Base-by-base conservation (phyloP, 169 alveolate species). In the Cryptosporidium canis region DNA sequence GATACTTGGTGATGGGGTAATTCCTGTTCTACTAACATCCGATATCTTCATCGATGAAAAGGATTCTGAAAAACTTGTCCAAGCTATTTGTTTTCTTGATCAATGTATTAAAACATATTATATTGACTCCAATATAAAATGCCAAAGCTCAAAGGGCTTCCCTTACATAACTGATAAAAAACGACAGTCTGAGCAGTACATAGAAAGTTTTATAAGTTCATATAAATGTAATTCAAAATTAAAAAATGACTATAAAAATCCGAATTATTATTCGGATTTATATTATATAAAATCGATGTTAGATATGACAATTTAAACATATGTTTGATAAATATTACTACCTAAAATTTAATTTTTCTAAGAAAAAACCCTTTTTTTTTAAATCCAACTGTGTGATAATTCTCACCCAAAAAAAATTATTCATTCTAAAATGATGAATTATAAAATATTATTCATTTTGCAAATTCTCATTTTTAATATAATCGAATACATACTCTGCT, bases 1-100 rank as follows among this genome's bases (percentile, higher is more conserved):
- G 4, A 77, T 77, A 56, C n/a, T 61, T 3, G 87, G 87, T 16
- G 87, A 77, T 41, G 70, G 77, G 37, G 72, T 58, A 29, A 27
- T 77, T 21, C 87, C 87, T 18, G 58, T 77, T 33, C 12, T 77
- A 27, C 12, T 77, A 21, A 44, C 27, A 18, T 51, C 48, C 5
- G 44, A 27, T 31, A 35, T 70, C 29, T 24, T 8, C 14, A 24
- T 7, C 35, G 14, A 56, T n/a, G 44, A 35, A 31, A 12, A 24
- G 18, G 14, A n/a, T 56, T 27, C 21, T 41, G 39, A 63, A 37
- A 27, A 41, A 12, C 11, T 58, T n/a, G 8, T n/a, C 31, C 35
- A 58, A 39, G 44, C 87, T 3, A 21, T 77, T 12, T 77, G 87
- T 58, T 58, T 77, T 24, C 53, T 77, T 7, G 72, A 77, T 58